phyloP scores from a whole-genome alignment of 2,329 filamentous ascomycete genomes.

The Exutisphaerella laricina region DNA sequence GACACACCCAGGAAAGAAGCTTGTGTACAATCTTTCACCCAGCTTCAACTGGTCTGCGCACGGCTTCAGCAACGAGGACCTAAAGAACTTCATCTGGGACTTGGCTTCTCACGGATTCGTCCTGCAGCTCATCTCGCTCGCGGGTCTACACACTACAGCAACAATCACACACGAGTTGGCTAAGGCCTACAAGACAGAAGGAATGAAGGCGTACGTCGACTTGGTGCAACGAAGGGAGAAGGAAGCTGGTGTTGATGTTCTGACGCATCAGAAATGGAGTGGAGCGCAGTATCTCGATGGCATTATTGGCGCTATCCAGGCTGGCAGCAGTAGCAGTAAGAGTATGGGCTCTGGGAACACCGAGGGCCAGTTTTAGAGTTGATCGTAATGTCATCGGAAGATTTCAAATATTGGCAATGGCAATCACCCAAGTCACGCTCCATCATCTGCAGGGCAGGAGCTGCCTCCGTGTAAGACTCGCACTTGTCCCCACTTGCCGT shows the following conservation, averaged over 20 bases:
- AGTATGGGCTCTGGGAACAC: constrained; percentile 96
- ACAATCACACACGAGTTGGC: constrained; percentile 69
- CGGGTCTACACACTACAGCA: constrained; percentile 58
- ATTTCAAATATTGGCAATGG: too few relatives aligned
- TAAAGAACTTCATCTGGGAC: constrained; percentile 95
- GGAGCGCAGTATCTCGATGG: constrained; percentile 75
- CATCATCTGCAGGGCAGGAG: too few relatives aligned
- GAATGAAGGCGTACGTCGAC: constrained; percentile 97
- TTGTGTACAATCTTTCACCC: constrained; percentile 94
- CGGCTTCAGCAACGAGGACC: constrained; percentile 74
- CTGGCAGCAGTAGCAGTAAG: constrained; percentile 79
- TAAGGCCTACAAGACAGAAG: constrained; percentile 75
- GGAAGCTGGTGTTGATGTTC: constrained; percentile 82
- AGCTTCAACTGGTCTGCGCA: constrained; percentile 99
- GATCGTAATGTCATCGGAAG: too few relatives aligned
- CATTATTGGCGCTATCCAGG: constrained; percentile 83
- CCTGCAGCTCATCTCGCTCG: constrained; percentile 59
- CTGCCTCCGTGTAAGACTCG: too few relatives aligned
- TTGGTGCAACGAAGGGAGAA: constrained; percentile 85
- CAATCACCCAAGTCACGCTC: too few relatives aligned
- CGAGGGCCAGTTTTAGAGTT: constrained; percentile 52
- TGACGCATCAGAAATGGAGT: constrained; percentile 90
- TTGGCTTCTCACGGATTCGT: constrained; percentile 78
- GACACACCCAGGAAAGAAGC: constrained; percentile 68
- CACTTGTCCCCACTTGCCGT: too few relatives aligned